Percentiles rank a stretch among this genome's conserved stretches.
Evolutionary conservation across 2,329 filamentous ascomycete species (phyloP).

Genomic region (Aspergillus hortae): DNA sequence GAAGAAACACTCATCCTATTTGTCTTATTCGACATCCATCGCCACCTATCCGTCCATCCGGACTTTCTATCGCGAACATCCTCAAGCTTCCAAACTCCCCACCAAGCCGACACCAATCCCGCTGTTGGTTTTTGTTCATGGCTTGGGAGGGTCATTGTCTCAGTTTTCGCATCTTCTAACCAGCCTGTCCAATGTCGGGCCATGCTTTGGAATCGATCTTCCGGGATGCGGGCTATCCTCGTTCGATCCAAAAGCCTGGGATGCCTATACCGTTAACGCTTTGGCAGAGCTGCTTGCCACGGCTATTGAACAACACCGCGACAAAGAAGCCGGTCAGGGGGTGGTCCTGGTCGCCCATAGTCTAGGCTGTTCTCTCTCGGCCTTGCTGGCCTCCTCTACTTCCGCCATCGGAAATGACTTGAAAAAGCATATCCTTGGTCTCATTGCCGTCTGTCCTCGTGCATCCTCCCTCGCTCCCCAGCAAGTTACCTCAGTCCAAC

Average conservation of each 20-base stretch:
- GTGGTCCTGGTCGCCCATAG: constrained; percentile 84
- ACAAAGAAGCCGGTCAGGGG: constrained; percentile 62
- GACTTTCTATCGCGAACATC: constrained; percentile 78
- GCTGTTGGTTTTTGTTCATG: constrained; percentile 86
- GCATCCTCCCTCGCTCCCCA: constrained; percentile 59
- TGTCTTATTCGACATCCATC: constrained; percentile 67
- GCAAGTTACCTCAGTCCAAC: constrained; percentile 50
- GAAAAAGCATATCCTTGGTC: constrained; percentile 64
- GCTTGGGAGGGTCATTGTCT: constrained; percentile 83
- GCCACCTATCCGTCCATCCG: constrained; percentile 72
- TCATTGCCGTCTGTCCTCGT: constrained; percentile 78
- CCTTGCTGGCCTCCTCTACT: constrained; percentile 63
- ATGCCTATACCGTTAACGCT: constrained; percentile 74
- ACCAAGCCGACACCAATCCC: constrained; percentile 70
- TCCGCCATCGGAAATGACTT: constrained; percentile 53
- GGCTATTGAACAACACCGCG: constrained; percentile 70
- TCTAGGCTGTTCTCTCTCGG: constrained; percentile 78
- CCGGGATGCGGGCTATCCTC: constrained; percentile 83
- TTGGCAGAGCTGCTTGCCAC: constrained; percentile 70
- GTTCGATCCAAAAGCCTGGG: constrained; percentile 67
- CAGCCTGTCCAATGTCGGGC: constrained; percentile 76
- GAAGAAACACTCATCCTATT: constrained; percentile 68
- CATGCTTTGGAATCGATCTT: constrained; percentile 83
- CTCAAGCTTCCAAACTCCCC: constrained; percentile 77
- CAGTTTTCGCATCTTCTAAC: constrained; percentile 81